phyloP scores from a whole-genome alignment of 2,329 filamentous ascomycete species.

The Diaporthe eres region DNA sequence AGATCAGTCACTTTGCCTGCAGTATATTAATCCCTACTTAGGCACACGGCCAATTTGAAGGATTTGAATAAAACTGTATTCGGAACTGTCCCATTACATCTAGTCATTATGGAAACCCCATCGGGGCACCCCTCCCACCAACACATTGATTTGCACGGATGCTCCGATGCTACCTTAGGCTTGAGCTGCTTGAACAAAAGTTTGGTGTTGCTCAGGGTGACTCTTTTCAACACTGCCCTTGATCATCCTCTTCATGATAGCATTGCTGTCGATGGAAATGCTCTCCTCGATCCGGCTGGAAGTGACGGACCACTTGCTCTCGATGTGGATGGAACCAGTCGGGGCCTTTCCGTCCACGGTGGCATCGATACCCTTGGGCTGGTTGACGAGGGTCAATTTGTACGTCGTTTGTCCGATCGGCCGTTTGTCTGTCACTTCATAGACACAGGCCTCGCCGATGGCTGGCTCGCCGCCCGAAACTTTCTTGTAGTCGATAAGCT shows the following conservation, averaged over 20 bases:
- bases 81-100: background rate
- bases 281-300: constrained; percentile 45
- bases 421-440: constrained; percentile 20
- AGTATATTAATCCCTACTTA: background rate
- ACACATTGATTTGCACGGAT: background rate
- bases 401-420: constrained; percentile 23
- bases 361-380: constrained; percentile 46
- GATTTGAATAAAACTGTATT: background rate
- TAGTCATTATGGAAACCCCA: background rate
- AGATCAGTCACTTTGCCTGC: background rate
- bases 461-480: background rate
- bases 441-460: background rate
- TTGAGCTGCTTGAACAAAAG: constrained; percentile 40
- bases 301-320: constrained; percentile 38
- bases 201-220: constrained; percentile 46
- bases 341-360: constrained; percentile 47
- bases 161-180: background rate
- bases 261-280: constrained; percentile 48
- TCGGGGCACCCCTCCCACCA: too few relatives aligned
- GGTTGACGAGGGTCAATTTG: constrained; percentile 45
- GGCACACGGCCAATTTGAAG: background rate
- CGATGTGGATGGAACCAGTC: constrained; percentile 45
- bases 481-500: constrained; percentile 16
- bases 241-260: constrained; percentile 48
- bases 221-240: constrained; percentile 49